These are phyloP conservation scores for Calamus simplicifolius DNA, from an alignment of 176 grass and related monocot species.

Conservation along the genomic window DNA sequence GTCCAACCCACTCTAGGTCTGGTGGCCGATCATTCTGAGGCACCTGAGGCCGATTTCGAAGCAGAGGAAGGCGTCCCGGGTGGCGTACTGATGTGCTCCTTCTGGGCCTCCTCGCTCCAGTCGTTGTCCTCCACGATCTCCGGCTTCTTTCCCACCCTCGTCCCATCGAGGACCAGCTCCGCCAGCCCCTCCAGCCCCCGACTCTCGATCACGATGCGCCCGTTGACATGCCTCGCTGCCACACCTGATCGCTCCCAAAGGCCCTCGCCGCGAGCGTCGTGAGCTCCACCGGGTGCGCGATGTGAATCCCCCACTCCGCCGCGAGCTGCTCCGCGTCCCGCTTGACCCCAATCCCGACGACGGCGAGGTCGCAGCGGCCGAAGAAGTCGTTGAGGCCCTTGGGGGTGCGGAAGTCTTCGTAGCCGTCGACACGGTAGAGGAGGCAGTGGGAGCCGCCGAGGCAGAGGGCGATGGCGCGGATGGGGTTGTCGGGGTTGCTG, in stretches of 20 bases:
- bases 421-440: neutral
- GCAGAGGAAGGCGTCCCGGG: too few species aligned
- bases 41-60: too few species aligned
- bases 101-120: neutral
- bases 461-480: conserved; percentile 7
- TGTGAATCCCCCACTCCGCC: too few species aligned
- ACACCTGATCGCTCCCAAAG: conserved; percentile 12
- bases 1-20: too few species aligned
- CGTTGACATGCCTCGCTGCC: neutral
- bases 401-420: neutral
- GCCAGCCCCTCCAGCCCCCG: conserved; percentile 16
- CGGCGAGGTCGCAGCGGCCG: too few species aligned
- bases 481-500: conserved; percentile 1
- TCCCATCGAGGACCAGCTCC: conserved; percentile 9
- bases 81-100: too few species aligned
- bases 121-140: neutral
- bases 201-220: conserved; percentile 8
- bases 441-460: conserved; percentile 4
- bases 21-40: too few species aligned
- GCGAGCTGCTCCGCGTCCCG: too few species aligned
- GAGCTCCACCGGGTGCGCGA: neutral
- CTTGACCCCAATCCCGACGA: too few species aligned
- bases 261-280: conserved; percentile 1
- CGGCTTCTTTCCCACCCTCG: conserved; percentile 15
- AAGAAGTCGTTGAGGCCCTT: too few species aligned